phyloP scores from a whole-genome alignment of 2,329 filamentous ascomycete genomes.

The Ceratocystis papillata region DNA sequence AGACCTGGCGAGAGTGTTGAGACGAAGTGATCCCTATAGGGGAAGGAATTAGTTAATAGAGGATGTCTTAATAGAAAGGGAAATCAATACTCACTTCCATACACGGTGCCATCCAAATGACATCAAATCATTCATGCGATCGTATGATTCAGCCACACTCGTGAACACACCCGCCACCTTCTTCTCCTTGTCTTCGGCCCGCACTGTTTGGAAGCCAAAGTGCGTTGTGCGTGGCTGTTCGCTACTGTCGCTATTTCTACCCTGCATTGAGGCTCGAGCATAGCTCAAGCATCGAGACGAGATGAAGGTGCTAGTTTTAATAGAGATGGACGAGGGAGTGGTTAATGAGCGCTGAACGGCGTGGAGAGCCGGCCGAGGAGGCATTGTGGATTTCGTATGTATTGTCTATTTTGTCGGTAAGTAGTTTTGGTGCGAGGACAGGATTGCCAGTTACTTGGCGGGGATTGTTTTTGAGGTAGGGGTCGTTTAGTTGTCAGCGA shows the following conservation, averaged over 20 bases:
- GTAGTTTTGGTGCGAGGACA: background rate
- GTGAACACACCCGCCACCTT: conserved; percentile 81
- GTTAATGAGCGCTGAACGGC: conserved; percentile 18
- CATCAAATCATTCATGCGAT: conserved; percentile 99
- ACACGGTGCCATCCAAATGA: conserved; percentile 91
- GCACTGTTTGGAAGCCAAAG: conserved; percentile 81
- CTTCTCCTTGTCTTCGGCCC: conserved; percentile 62
- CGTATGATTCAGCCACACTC: conserved; percentile 87
- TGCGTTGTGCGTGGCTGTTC: conserved; percentile 46
- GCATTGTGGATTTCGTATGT: background rate
- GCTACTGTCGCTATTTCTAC: background rate
- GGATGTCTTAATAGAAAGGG: conserved; percentile 9
- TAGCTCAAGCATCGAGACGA: conserved; percentile 22
- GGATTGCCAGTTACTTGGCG: background rate
- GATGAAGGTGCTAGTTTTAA: conserved; percentile 18
- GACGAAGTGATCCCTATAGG: conserved; percentile 71
- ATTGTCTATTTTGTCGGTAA: too few species aligned
- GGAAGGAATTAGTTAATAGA: background rate
- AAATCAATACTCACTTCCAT: conserved; percentile 57
- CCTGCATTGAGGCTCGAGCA: conserved; percentile 15
- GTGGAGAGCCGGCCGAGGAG: conserved; percentile 19
- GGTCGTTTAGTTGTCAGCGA: background rate
- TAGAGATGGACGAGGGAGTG: background rate
- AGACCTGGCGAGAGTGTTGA: conserved; percentile 76
- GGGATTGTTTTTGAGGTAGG: background rate